Evolutionary conservation across 495 filamentous ascomycete genomes (phyloP), one percentile per base, ranked within the genome.

Genomic region (Pseudevernia furfuracea): DNA sequence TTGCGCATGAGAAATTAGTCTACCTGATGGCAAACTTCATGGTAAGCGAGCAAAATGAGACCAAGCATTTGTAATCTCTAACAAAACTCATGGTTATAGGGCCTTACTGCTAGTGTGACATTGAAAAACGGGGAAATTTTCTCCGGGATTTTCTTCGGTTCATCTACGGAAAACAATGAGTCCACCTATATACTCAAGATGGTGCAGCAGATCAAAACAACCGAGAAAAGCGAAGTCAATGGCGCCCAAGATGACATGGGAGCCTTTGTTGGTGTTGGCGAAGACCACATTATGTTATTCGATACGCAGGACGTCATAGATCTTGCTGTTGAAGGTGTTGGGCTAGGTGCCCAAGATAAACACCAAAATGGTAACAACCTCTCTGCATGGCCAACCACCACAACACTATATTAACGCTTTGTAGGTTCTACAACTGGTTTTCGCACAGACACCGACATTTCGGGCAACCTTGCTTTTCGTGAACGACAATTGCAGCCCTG

Each of bases 401-500:
- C 11, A 12, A 25, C 32, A n/a, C 56, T 28, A 46, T 34, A 7
- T 38, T 62, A 56, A 64, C 62, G 44, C 66, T 53, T 56, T 34
- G 10, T 55, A 83, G 81, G 80, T 30, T 71, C 75, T 72, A 74
- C 77, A 67, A 76, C 79, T 36, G 82, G 78, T 9, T 96, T 98
- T 78, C 85, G 87, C 63, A 97, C 92, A 1, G 94, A 98, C 74
- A 76, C 82, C 46, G 91, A 96, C 67, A 97, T 98, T 59, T 92
- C 94, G 12, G 87, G 87, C 57, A 82, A 85, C 63, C 81, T 85
- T 48, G 74, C 80, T 19, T 77, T 83, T 62, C 85, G 83, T 32
- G 90, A 96, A 74, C 85, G 93, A 43, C 79, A 84, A 62, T 78
- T 98, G 63, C 86, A 97, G 71, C 86, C 82, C 59, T 98, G 94